phyloP scores from a whole-genome alignment of 139 green algal genomes.

The Coelastrella sp. region DNA sequence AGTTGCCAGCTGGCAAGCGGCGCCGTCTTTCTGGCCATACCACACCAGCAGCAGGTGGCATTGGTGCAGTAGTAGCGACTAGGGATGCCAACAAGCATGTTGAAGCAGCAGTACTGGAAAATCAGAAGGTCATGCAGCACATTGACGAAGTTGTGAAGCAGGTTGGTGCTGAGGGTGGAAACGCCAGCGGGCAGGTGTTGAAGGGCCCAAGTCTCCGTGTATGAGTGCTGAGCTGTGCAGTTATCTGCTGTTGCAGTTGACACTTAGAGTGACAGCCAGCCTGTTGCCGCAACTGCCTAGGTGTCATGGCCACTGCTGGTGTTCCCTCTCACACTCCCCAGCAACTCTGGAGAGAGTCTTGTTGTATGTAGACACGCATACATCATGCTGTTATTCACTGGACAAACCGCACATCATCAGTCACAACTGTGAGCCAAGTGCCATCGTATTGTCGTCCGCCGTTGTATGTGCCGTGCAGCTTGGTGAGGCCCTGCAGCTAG shows the following conservation, averaged over 20 bases:
- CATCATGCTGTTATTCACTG: no score
- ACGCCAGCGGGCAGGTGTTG: background rate
- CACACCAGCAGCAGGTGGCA: background rate
- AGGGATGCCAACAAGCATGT: background rate
- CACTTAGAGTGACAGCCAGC: no score
- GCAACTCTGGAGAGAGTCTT: no score
- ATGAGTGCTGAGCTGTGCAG: background rate
- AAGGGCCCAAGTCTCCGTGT: background rate
- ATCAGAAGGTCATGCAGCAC: background rate
- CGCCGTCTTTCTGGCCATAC: background rate
- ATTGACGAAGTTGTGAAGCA: slow-evolving; percentile 22
- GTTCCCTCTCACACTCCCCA: no score
- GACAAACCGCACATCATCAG: no score
- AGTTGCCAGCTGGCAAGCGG: no score
- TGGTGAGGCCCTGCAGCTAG: background rate
- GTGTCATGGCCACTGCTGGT: no score
- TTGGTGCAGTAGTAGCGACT: background rate
- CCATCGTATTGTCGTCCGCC: background rate
- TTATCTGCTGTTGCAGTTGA: background rate
- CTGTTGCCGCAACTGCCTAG: no score
- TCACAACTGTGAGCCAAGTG: no score
- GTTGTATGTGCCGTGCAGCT: background rate
- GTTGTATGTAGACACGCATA: no score
- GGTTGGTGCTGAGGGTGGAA: no score
- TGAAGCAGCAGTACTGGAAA: background rate